Evolutionary conservation across 2,329 filamentous ascomycete genomes (phyloP), one percentile per base, ranked within the genome.

Genomic region (Sphaerulina populicola): DNA sequence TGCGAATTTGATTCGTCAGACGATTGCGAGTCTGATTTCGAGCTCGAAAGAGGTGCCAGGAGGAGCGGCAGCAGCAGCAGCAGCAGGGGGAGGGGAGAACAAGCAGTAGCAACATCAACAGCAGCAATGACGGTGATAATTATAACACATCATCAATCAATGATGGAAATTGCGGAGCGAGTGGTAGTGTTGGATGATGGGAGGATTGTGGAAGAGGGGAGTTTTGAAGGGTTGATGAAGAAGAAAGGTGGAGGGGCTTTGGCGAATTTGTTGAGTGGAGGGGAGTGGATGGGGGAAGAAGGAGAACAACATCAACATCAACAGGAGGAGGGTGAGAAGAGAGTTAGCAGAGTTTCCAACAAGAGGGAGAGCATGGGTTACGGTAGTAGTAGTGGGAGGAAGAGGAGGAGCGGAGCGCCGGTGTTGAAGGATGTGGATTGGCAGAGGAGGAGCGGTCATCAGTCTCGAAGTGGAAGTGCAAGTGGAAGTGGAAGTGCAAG

Each of bases 141-240:
- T 21, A 83, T 94, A 36, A 95, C 89, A 44, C 91, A 96, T 69
- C 80, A 77, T 51, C 75, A 73, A 55, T 84, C 91, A 63, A 94
- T 95, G 88, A 96, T 97, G 86, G 76, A 77, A 51, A 78, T 87
- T 52, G 86, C 85, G 0, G 82, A 88, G 64, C 75, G 79, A 40
- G 73, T 96, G 6, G 73, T 91, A 0, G 80, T 96, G 55, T 60
- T 83, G 53, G 74, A 94, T 27, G 78, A 86, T n/a, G 78, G 81
- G 0, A 76, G 78, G 2, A 72, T 78, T 1, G 79, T 87, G 6
- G 84, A 91, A 64, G 69, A 76, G 49, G 90, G 90, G 0, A 62
- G 67, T 0, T 95, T 83, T 67, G 69, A 76, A 1, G 79, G 80
- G 52, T 66, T 96, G 60, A 60, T 78, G 41, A 58, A 23, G 43